These are phyloP conservation scores for Aspergillus sp. DNA, from an alignment of 2,329 filamentous ascomycete species.

Conservation along the genomic window DNA sequence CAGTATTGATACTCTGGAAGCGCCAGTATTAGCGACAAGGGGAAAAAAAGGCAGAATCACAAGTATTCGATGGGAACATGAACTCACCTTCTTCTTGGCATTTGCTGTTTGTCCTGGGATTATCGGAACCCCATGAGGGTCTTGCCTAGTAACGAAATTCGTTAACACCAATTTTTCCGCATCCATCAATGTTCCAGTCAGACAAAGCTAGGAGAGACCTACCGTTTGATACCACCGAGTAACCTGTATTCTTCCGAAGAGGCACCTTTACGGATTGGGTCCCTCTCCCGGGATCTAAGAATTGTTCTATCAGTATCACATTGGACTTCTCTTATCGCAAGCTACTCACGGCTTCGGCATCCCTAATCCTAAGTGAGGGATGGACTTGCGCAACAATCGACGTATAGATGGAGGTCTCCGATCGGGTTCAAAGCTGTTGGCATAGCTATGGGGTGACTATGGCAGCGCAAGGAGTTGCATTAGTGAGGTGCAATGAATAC, in stretches of 20 bases:
- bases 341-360: conserved; percentile 25
- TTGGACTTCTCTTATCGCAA: background rate
- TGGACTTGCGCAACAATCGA: conserved; percentile 18
- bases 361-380: conserved; percentile 19
- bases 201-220: conserved; percentile 5
- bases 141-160: conserved; percentile 1
- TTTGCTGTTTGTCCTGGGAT: conserved; percentile 26
- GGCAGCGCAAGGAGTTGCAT: background rate
- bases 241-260: conserved; percentile 24
- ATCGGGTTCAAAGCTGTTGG: conserved; percentile 14
- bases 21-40: background rate
- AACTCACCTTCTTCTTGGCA: conserved; percentile 22
- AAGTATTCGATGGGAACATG: background rate
- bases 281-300: conserved; percentile 16
- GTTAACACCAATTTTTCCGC: background rate
- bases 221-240: conserved; percentile 20
- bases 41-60: background rate
- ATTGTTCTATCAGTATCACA: conserved; percentile 13
- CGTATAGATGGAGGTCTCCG: conserved; percentile 18
- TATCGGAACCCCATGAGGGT: conserved; percentile 27
- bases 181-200: background rate
- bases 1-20: conserved; percentile 4
- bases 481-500: background rate
- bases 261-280: conserved; percentile 12
- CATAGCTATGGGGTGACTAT: conserved; percentile 20